Conservation (phyloP, 129 eudicot species). For the Kitagawia praeruptora region DNA sequence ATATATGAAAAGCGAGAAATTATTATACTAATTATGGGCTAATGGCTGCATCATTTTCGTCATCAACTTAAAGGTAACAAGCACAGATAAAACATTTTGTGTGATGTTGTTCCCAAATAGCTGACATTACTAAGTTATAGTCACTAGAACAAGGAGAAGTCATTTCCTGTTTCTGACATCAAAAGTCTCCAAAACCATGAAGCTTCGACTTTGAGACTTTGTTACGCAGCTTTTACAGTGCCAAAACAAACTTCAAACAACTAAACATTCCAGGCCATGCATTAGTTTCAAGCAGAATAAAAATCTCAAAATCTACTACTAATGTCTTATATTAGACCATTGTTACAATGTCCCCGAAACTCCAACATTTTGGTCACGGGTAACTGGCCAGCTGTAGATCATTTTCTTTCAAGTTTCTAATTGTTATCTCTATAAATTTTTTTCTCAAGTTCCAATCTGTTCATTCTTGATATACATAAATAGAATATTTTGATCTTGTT, state of each 20-base stretch:
- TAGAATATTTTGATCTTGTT: no score
- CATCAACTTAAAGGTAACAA: not conserved
- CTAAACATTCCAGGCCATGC: not conserved
- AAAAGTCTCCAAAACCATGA: not conserved
- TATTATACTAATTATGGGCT: not conserved
- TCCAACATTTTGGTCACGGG: no score
- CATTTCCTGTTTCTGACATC: not conserved
- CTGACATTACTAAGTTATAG: not conserved
- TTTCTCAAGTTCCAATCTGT: no score
- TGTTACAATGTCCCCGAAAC: no score
- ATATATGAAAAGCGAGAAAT: not conserved
- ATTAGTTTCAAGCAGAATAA: no score
- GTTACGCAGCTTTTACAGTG: not conserved
- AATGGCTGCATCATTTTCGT: not conserved
- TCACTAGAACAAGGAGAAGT: not conserved
- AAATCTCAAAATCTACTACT: not conserved
- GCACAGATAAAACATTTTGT: no score
- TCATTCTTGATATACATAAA: no score
- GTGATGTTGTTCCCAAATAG: not conserved
- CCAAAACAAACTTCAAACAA: not conserved
- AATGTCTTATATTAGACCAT: not conserved
- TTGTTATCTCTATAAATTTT: not conserved
- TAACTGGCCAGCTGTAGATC: not conserved
- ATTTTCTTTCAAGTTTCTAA: not conserved
- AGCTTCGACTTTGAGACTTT: not conserved